Evolutionary conservation across 2,329 filamentous ascomycete genomes (phyloP).

Genomic region (Paracamarosporium sp.): DNA sequence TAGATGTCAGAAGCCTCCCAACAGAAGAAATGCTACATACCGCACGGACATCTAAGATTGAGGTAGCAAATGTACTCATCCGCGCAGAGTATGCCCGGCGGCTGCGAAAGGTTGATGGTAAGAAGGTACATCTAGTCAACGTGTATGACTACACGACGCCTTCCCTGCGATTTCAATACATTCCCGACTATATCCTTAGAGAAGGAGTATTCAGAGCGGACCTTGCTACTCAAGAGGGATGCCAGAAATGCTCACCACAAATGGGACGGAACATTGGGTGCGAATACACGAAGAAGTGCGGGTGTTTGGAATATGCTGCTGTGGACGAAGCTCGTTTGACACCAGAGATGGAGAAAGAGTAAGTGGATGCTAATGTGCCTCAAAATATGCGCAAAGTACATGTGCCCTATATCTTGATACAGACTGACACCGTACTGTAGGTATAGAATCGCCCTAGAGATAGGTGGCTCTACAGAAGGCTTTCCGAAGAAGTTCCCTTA

Average conservation of each 20-base stretch:
- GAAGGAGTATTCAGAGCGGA: constrained; percentile 66
- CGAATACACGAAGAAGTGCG: constrained; percentile 68
- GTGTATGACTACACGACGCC: constrained; percentile 61
- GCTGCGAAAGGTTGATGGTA: constrained; percentile 37
- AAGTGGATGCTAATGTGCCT: neutral
- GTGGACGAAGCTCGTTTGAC: constrained; percentile 50
- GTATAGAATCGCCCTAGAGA: constrained; percentile 24
- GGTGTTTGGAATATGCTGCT: constrained; percentile 70
- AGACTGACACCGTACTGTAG: neutral
- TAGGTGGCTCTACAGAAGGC: constrained; percentile 36
- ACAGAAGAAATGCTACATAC: constrained; percentile 44
- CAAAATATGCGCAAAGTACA: too few species aligned
- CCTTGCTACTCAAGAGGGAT: constrained; percentile 71
- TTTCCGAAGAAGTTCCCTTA: constrained; percentile 69
- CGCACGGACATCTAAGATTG: constrained; percentile 33
- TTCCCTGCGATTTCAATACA: constrained; percentile 72
- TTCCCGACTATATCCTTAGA: constrained; percentile 66
- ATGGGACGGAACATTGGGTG: constrained; percentile 63
- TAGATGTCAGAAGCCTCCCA: constrained; percentile 44
- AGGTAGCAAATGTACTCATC: constrained; percentile 44
- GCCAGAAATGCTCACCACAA: constrained; percentile 64
- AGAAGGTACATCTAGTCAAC: constrained; percentile 68
- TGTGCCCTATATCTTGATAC: neutral
- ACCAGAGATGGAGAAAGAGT: constrained; percentile 24
- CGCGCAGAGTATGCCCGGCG: constrained; percentile 46